Base-by-base conservation (phyloP, 208 protist species). In the Acanthamoeba quina region DNA sequence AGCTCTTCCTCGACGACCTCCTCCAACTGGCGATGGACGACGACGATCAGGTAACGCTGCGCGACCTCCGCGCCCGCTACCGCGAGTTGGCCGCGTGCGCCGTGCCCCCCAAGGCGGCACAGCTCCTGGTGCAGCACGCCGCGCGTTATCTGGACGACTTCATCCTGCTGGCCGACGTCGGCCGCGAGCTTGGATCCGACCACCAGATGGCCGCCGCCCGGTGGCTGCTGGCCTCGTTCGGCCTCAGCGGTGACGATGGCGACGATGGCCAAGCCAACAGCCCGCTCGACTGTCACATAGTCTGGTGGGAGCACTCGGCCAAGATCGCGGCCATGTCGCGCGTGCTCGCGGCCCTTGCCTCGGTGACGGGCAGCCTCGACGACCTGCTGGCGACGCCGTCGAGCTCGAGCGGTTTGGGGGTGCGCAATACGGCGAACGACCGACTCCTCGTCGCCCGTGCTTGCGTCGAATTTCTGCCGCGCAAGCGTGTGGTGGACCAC, bases 1-100 rank as follows among this genome's bases (percentile, higher is more conserved):
- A 76, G 68, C 34, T 76, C 31, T 76, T 76, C 34, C 68, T 76
- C 31, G 68, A 76, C 34, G 68, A 76, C n/a, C n/a, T 76, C 31
- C 68, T 10, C 34, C 68, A 76, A 19, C n/a, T 44, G 31, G 31
- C 31, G 34, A 13, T 76, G 68, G 68, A 76, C 68, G 19, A 76
- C 68, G 34, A 44, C 34, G 31, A 56, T 56, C 52, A 56, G 52
- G 52, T 56, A 56, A 56, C 52, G 52, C 15, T 56, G 52, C 52
- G 52, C 15, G 52, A 56, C 52, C 52, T 56, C 52, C 52, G 15
- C 52, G 52, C n/a, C n/a, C n/a, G 34, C n/a, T 76, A 44, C 68
- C 68, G 68, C n/a, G 34, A 76, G 34, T 15, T 76, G 68, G n/a
- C 68, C n/a, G 34, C 19, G 31, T 76, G 34, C 34, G 68, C 19